A percentile compares a stretch with the other conserved stretches of the same genome.
phyloP scores from a whole-genome alignment of 805 yeast species.

The Metschnikowia dekortorum region DNA sequence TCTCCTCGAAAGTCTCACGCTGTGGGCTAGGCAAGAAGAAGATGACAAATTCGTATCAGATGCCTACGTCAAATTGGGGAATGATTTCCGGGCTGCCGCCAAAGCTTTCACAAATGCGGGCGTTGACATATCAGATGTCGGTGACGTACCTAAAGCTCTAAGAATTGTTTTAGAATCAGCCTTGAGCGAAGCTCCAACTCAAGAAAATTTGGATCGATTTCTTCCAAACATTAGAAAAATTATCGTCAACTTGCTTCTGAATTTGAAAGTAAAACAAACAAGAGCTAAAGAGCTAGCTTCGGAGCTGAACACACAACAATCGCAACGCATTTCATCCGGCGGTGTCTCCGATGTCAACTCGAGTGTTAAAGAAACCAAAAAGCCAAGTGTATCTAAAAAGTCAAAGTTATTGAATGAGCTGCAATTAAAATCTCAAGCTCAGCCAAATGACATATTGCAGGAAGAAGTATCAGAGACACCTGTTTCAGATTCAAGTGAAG shows the following conservation, averaged over 20 bases:
- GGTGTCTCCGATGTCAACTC: not conserved
- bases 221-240: conserved; percentile 83
- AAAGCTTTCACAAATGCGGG: conserved; percentile 76
- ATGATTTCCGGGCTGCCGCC: conserved; percentile 84
- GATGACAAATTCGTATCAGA: conserved; percentile 83
- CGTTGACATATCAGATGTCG: conserved; percentile 74
- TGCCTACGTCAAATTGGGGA: conserved; percentile 87
- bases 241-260: conserved; percentile 73
- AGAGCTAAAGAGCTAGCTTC: conserved; percentile 40
- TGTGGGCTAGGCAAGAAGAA: conserved; percentile 83
- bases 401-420: conserved; percentile 2
- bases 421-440: not conserved
- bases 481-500: conserved; percentile 38
- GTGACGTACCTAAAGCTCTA: conserved; percentile 83
- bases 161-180: conserved; percentile 83
- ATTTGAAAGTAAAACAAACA: conserved; percentile 74
- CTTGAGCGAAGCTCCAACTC: conserved; percentile 78
- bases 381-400: not conserved
- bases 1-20: conserved; percentile 76
- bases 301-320: conserved; percentile 9
- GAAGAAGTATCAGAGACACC: not conserved
- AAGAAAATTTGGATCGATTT: conserved; percentile 71
- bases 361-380: not conserved
- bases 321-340: not conserved
- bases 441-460: not conserved